Evolutionary conservation across 352 stramenopile genomes (phyloP).

Genomic region (Globisporangium paroecandrum): DNA sequence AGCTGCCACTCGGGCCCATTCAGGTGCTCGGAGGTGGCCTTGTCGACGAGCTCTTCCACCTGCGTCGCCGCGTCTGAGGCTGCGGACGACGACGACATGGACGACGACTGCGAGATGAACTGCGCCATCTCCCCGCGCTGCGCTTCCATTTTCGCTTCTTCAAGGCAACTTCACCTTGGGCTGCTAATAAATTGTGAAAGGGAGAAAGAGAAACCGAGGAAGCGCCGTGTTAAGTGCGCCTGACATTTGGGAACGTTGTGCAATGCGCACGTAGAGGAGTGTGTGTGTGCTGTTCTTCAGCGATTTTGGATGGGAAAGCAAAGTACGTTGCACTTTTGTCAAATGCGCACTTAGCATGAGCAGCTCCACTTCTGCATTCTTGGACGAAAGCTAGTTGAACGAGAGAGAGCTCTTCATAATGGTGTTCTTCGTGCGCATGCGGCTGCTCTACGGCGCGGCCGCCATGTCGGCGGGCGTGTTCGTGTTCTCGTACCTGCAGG

Average conservation of each 20-base stretch:
- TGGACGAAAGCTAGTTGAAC: background rate
- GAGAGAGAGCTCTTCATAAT: background rate
- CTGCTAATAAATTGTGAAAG: background rate
- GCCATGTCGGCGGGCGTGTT: conserved; percentile 76
- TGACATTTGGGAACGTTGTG: background rate
- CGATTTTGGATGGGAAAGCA: no score
- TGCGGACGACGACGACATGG: conserved; percentile 1
- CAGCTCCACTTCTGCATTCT: conserved; percentile 4
- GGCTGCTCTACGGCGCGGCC: conserved; percentile 66
- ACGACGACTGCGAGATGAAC: conserved; percentile 7
- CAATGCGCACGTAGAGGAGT: no score
- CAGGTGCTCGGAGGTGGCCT: conserved; percentile 53
- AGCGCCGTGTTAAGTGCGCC: background rate
- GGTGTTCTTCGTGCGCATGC: conserved; percentile 47
- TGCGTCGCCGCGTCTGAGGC: conserved; percentile 14
- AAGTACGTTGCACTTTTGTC: background rate
- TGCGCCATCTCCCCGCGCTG: conserved; percentile 1
- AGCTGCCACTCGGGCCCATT: conserved; percentile 60
- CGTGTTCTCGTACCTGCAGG: conserved; percentile 77
- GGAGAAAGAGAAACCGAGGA: background rate
- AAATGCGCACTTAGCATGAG: background rate
- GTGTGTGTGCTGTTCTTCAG: no score
- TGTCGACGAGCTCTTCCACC: conserved; percentile 44
- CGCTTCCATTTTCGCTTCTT: background rate
- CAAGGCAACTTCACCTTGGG: conserved; percentile 1